These are phyloP conservation scores for Candolleomyces eurysporus DNA, from an alignment of 768 basidiomycete genomes.

Conservation along the genomic window DNA sequence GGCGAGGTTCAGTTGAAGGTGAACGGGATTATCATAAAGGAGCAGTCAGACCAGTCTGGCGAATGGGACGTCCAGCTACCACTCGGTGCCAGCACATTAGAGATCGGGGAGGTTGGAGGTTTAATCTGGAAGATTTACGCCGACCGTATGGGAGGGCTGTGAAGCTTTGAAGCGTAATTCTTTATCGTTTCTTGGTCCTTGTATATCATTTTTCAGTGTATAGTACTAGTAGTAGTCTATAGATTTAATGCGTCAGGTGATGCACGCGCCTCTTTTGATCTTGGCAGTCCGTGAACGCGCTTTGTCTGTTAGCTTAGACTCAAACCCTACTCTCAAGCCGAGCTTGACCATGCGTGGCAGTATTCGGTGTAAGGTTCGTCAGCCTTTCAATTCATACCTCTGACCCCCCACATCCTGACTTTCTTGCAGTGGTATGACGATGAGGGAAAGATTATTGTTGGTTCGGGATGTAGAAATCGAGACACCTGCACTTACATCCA, in stretches of 20 bases:
- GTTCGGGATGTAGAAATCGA: not conserved
- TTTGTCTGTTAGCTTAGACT: not conserved
- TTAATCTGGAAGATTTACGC: slow-evolving; percentile 70
- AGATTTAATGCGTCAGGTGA: too few species aligned
- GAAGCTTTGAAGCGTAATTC: not conserved
- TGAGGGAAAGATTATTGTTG: slow-evolving; percentile 5
- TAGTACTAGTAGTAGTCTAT: too few species aligned
- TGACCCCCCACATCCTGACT: not conserved
- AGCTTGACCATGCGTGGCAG: not conserved
- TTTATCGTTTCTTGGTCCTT: not conserved
- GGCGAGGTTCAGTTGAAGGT: slow-evolving; percentile 63
- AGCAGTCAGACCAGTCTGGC: slow-evolving; percentile 43
- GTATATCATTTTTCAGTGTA: not conserved
- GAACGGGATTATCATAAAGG: slow-evolving; percentile 52
- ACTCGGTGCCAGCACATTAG: slow-evolving; percentile 59
- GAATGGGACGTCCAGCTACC: slow-evolving; percentile 65
- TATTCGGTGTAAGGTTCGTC: slow-evolving; percentile 10
- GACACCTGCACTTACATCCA: slow-evolving; percentile 9
- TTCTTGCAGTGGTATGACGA: slow-evolving; percentile 10
- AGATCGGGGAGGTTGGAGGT: slow-evolving; percentile 72
- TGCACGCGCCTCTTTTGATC: too few species aligned
- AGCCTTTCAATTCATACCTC: not conserved
- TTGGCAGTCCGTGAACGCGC: not conserved
- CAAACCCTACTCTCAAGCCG: not conserved
- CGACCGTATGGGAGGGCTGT: slow-evolving; percentile 34